Evolutionary conservation across 179 eudicot genomes (phyloP), one percentile per base, ranked within the genome.

Genomic region (Silene coronaria): DNA sequence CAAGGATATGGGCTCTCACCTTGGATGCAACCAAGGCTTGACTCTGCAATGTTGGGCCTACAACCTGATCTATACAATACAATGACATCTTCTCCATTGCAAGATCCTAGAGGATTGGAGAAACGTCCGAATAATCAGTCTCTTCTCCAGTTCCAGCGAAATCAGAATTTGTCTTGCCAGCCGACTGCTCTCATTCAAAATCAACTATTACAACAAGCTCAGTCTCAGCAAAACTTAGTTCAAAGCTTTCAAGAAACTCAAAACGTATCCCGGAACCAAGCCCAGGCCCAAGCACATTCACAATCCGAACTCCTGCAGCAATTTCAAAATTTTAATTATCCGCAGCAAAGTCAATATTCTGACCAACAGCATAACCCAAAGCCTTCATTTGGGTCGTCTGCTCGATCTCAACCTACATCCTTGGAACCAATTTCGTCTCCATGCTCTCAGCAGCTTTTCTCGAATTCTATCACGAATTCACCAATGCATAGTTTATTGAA

Each of bases 71-170:
- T 79, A 36, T 79, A 63, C 58, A 82, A 79, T 72, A 61, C 82
- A 67, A 82, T 79, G 78, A 77, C 82, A 51, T 67, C 85, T 72
- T 75, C 85, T 3, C 75, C 59, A 36, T 46, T 82, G 57, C 85
- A 79, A 28, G 85, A 76, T 72, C 74, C 77, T 11, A 74, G 85
- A 72, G 70, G 74, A 60, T 77, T 74, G 68, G 82, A 76, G 64
- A 84, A 84, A 78, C 86, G 80, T 75, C 80, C 82, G 9, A 80
- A 81, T 72, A 80, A 81, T 72, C 86, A 81, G 46, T 84, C 86
- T 45, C 75, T 78, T 75, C 70, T 84, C 30, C 80, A 84, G 71
- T 81, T 84, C 78, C 86, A 84, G 78, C 84, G 77, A 75, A 81
- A 57, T 70, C 82, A 78, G 45, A 81, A 75, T 60, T 71, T 67